phyloP scores from a whole-genome alignment of 2,329 filamentous ascomycete genomes.

The Penicillium sp. region DNA sequence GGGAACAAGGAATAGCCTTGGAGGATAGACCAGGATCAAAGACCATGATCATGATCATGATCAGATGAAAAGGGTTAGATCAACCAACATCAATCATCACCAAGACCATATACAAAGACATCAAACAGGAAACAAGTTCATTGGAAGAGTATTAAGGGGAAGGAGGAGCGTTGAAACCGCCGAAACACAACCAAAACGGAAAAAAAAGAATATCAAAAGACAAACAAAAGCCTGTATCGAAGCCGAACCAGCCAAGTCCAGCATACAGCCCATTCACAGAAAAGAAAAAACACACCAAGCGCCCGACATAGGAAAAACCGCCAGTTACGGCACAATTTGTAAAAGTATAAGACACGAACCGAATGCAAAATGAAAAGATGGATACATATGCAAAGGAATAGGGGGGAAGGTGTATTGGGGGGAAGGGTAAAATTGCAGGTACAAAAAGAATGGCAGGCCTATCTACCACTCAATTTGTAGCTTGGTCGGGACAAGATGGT shows the following conservation, averaged over 20 bases:
- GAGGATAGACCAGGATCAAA: background rate
- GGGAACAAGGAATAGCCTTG: background rate
- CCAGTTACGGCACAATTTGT: conserved; percentile 22
- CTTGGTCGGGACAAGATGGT: background rate
- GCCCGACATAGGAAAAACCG: conserved; percentile 19
- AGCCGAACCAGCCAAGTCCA: background rate
- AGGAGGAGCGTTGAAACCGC: background rate
- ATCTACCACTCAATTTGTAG: background rate
- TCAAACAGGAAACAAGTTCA: conserved; percentile 8
- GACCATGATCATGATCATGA: background rate
- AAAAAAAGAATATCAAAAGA: background rate
- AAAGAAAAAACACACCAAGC: conserved; percentile 14
- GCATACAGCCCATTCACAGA: background rate
- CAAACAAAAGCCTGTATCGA: background rate
- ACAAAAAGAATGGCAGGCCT: background rate
- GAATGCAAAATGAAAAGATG: conserved; percentile 21
- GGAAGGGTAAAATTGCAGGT: background rate
- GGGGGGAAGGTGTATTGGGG: background rate
- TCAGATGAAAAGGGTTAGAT: background rate
- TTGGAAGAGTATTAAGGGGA: conserved; percentile 15
- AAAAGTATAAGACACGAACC: conserved; percentile 27
- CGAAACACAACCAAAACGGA: conserved; percentile 1
- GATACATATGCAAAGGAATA: conserved; percentile 7
- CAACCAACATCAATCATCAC: background rate
- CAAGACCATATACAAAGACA: background rate